Base-by-base conservation (phyloP, 1,284 basidiomycete genomes). In the Pholiota adiposa region DNA sequence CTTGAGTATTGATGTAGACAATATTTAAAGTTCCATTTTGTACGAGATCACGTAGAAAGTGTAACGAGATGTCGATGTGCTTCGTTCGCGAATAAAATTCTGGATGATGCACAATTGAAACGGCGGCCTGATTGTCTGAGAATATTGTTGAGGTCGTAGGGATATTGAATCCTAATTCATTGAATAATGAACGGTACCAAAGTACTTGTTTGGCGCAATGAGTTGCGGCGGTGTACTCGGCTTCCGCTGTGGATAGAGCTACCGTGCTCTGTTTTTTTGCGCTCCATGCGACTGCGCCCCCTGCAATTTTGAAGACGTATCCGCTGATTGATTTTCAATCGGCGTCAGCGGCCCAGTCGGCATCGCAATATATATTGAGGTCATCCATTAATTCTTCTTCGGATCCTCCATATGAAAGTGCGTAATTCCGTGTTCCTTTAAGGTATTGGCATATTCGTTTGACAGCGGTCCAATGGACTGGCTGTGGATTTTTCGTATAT, bases 51-150 rank as follows among this genome's bases (percentile, higher is more conserved):
- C 74, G 71, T 21, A 79, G 56, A 54, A 71, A 75, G 63, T 79
- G 77, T 56, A 70, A 67, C 0, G 60, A 48, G 23, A 79, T 71
- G 52, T 79, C 73, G 44, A 81, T 78, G 63, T 82, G 79, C 60
- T 80, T 80, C 7, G 73, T 70, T 5, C 71, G 54, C 0, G 69
- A 50, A 54, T 77, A 73, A 51, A 64, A 69, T 16, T 69, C 62
- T 0, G 74, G 72, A 41, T 78, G 72, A 5, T 73, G 63, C 9
- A 73, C 64, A 11, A 80, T 64, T 8, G 64, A 36, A 36, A 80
- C 71, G 6, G 73, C 67, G 0, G 69, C 67, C 53, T 73, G 65
- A 57, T 80, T 81, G 63, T 81, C 76, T 14, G 65, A 57, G 38
- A 64, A 63, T n/a, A 70, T 65, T 0, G 62, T 63, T 25, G 58